phyloP scores from a whole-genome alignment of 179 eudicot genomes.

The Camellia oleifera region DNA sequence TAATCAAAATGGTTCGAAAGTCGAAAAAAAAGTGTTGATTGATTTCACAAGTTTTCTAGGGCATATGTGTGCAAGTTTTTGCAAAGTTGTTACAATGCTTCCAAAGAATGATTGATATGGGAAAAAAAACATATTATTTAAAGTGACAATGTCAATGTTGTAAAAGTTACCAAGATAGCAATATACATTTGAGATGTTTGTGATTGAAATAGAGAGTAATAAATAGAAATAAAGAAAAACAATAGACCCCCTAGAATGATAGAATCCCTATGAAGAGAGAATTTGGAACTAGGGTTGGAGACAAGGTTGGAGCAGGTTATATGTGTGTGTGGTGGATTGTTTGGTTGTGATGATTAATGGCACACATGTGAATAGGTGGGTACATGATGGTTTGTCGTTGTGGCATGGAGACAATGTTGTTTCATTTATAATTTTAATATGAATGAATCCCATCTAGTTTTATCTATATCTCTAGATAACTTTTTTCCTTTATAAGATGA shows the following conservation, averaged over 20 bases:
- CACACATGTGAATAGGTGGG: constrained; percentile 47
- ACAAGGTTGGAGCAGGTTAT: constrained; percentile 28
- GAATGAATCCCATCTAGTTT: neutral
- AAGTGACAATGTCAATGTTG: neutral
- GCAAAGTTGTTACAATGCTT: neutral
- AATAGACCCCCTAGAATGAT: neutral
- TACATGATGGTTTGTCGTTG: constrained; percentile 34
- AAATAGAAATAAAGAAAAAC: neutral
- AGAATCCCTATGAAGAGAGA: constrained; percentile 16
- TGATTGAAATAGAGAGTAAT: no score
- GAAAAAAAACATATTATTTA: neutral
- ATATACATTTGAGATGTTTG: neutral
- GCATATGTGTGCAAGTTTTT: no score
- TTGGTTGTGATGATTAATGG: constrained; percentile 36
- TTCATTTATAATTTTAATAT: neutral
- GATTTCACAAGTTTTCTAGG: neutral
- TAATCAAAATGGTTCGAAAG: neutral
- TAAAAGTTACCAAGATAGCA: neutral
- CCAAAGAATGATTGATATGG: neutral
- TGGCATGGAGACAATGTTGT: constrained; percentile 21
- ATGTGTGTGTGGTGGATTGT: constrained; percentile 23
- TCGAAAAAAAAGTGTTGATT: neutral
- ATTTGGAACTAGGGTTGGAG: constrained; percentile 30
- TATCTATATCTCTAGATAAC: no score
- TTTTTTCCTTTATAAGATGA: no score